Percentiles rank a stretch among this genome's conserved stretches.
Conservation (phyloP, 371 early-diverging fungal genomes). For the Massospora cicadina region DNA sequence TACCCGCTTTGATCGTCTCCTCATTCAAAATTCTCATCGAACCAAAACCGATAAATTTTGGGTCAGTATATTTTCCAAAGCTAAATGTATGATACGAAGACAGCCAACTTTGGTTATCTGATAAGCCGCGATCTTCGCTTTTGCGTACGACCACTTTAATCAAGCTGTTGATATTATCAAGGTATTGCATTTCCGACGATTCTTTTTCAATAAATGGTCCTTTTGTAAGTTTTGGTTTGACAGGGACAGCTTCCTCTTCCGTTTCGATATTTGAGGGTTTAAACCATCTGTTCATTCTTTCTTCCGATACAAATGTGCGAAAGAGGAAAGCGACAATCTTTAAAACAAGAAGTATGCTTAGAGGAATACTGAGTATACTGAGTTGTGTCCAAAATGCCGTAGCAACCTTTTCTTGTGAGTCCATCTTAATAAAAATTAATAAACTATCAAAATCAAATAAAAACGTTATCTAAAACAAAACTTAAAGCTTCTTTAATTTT, state of each 20-base stretch:
- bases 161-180: neutral
- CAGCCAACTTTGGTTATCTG: neutral
- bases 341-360: neutral
- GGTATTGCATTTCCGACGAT: neutral
- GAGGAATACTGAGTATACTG: neutral
- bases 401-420: neutral
- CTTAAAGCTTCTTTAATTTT: too few species aligned
- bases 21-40: slow-evolving; percentile 7
- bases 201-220: neutral
- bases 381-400: neutral
- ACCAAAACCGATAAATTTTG: slow-evolving; percentile 2
- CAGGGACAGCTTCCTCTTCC: neutral
- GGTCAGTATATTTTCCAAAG: slow-evolving; percentile 3
- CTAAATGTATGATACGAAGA: slow-evolving; percentile 3
- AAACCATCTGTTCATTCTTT: neutral
- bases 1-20: slow-evolving; percentile 5
- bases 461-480: too few species aligned
- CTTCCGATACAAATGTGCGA: neutral
- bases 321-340: neutral
- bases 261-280: neutral
- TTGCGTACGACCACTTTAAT: neutral
- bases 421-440: neutral
- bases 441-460: too few species aligned
- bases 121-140: neutral
- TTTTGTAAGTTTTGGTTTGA: neutral